These are phyloP conservation scores for Rhododendron kiyosumense DNA, from an alignment of 148 eudicot species.

Conservation along the genomic window DNA sequence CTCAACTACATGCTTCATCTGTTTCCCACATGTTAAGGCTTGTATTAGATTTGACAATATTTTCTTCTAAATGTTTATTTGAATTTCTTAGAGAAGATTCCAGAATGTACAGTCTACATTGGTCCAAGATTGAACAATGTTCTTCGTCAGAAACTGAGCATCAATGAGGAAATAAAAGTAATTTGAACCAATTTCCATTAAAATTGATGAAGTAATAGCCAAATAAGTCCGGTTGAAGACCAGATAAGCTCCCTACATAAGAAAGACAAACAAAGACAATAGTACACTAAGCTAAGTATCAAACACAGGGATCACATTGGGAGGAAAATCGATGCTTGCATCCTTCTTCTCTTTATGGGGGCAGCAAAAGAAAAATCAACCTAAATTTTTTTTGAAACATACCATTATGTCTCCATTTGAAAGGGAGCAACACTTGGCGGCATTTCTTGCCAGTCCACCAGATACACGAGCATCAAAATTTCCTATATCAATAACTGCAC, in stretches of 20 bases:
- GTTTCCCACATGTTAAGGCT: neutral
- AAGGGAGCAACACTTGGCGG: constrained; percentile 71
- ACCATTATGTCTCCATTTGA: constrained; percentile 97
- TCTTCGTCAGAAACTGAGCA: neutral
- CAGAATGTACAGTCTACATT: neutral
- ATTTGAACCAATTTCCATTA: neutral
- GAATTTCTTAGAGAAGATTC: neutral
- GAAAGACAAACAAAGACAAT: neutral
- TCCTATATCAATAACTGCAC: constrained; percentile 63
- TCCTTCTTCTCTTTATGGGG: neutral
- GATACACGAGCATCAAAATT: constrained; percentile 64
- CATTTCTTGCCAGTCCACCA: constrained; percentile 89
- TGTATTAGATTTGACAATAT: neutral
- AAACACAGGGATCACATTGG: neutral
- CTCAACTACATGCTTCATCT: neutral
- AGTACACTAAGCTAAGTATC: neutral
- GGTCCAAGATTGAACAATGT: neutral
- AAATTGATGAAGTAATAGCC: neutral
- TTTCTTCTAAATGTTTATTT: neutral
- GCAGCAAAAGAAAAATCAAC: neutral
- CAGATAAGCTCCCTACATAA: neutral
- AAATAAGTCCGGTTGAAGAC: neutral
- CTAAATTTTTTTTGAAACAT: constrained; percentile 37
- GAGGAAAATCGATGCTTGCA: neutral
- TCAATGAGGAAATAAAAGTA: neutral